Evolutionary conservation across 306 rosid genomes (phyloP), one percentile per base, ranked within the genome.

Genomic region (Alnus rubra): DNA sequence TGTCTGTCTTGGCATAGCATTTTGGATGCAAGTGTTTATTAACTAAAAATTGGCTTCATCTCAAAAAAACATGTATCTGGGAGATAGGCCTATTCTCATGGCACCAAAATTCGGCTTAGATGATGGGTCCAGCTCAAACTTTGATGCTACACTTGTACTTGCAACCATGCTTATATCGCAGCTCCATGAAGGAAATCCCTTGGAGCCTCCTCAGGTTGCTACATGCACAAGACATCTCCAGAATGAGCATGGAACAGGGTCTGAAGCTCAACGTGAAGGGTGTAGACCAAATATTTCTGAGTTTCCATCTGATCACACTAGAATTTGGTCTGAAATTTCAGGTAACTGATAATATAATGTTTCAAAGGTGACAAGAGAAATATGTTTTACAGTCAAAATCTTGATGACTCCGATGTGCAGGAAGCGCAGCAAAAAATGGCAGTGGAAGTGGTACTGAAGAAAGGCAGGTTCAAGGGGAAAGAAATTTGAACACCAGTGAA

Each of bases 301-400:
- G 85, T 89, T 77, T 88, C 93, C 89, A 84, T 95, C 98, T 81
- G 97, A 92, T 63, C 97, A 91, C 83, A 95, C 98, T 55, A 92
- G 87, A 84, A 88, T 95, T 77, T 92, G 98, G 98, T 95, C 98
- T 44, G 98, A 95, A 79, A 95, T 95, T 73, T 91, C 98, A 80
- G 98, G 98, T 92, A 85, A 71, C 72, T 76, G 35, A 52, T 76
- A 59, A 45, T 74, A n/a, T 74, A 54, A 76, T 10, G 8, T 63
- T 73, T 33, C 52, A 30, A 50, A 15, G 49, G 16, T 73, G 70
- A 8, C 47, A 48, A 70, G 75, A 70, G 63, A 54, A 54, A 50
- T 48, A 13, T 82, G 53, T 37, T 56, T 15, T 80, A 35, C 45
- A 64, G 74, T 42, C 50, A 77, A 79, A 81, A 39, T 86, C 76